Percentiles rank a stretch among this genome's conserved stretches.
phyloP scores from a whole-genome alignment of 2,329 filamentous ascomycete genomes.

The Stagonosporopsis vannaccii region DNA sequence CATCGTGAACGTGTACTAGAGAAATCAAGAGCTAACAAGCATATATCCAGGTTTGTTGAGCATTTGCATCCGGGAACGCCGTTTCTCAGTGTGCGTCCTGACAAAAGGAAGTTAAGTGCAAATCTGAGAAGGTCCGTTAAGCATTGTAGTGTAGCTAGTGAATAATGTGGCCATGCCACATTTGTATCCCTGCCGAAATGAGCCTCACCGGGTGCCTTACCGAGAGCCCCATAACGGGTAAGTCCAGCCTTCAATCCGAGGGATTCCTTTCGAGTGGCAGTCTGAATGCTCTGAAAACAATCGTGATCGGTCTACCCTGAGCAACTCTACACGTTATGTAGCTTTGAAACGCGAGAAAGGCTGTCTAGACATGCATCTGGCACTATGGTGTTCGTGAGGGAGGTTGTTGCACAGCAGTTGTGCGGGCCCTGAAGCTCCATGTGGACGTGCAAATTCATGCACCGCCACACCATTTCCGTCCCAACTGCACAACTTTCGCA shows the following conservation, averaged over 20 bases:
- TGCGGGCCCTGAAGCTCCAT: background rate
- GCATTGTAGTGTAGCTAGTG: background rate
- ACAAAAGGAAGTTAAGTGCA: background rate
- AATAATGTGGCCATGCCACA: background rate
- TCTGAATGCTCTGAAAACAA: background rate
- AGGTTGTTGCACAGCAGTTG: background rate
- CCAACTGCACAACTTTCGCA: no score
- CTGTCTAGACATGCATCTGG: background rate
- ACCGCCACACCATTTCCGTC: background rate
- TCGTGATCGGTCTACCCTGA: background rate
- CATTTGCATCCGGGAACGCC: no score
- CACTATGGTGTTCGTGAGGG: no score
- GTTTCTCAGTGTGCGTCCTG: no score
- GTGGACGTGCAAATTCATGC: background rate
- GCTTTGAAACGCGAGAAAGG: no score
- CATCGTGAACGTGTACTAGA: no score
- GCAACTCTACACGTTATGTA: no score
- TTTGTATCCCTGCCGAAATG: slow-evolving; percentile 5
- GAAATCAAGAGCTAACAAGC: background rate
- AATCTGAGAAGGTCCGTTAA: background rate
- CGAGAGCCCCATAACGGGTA: background rate
- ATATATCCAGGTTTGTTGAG: no score
- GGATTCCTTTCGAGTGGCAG: background rate
- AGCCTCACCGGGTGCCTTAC: slow-evolving; percentile 1
- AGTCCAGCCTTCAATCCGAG: background rate